Evolutionary conservation across 768 basidiomycete genomes (phyloP).

Genomic region (Xanthoconium stramineum): DNA sequence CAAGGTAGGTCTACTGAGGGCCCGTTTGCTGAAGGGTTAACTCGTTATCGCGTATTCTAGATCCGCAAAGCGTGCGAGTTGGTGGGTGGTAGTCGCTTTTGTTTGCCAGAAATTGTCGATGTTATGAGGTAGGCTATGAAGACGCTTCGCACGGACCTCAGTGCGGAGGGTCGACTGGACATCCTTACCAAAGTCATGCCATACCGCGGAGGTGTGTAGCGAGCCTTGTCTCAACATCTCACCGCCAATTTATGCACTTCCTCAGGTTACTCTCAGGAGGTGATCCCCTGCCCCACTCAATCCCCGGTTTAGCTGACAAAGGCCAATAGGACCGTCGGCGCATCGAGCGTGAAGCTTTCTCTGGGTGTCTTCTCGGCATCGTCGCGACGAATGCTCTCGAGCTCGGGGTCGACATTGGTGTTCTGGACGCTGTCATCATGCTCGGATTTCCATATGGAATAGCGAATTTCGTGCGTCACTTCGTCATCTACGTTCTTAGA

Average conservation of each 20-base stretch:
- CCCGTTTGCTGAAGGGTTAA: background rate
- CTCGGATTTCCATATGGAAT: slow-evolving; percentile 79
- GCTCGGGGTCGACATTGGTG: slow-evolving; percentile 87
- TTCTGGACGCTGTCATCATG: slow-evolving; percentile 86
- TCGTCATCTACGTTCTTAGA: background rate
- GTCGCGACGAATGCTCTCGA: slow-evolving; percentile 90
- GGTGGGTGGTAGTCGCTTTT: slow-evolving; percentile 38
- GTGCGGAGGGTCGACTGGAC: slow-evolving; percentile 71
- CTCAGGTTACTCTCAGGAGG: slow-evolving; percentile 71
- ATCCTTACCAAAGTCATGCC: slow-evolving; percentile 73
- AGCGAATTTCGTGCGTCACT: slow-evolving; percentile 68
- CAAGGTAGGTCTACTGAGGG: slow-evolving; percentile 45
- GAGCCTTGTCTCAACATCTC: background rate
- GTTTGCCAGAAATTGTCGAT: background rate
- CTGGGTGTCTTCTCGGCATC: slow-evolving; percentile 78
- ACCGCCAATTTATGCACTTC: background rate
- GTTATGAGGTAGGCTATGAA: slow-evolving; percentile 67
- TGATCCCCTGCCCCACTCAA: slow-evolving; percentile 21
- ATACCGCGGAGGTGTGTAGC: slow-evolving; percentile 71
- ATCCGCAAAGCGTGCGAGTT: slow-evolving; percentile 80
- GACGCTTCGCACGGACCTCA: slow-evolving; percentile 64
- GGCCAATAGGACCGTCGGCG: slow-evolving; percentile 64
- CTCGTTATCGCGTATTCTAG: slow-evolving; percentile 33
- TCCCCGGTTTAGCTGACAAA: background rate
- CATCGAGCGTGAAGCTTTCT: slow-evolving; percentile 86